Conservation (phyloP, 2,329 filamentous ascomycete species). For the Geoglossum cookeanum region DNA sequence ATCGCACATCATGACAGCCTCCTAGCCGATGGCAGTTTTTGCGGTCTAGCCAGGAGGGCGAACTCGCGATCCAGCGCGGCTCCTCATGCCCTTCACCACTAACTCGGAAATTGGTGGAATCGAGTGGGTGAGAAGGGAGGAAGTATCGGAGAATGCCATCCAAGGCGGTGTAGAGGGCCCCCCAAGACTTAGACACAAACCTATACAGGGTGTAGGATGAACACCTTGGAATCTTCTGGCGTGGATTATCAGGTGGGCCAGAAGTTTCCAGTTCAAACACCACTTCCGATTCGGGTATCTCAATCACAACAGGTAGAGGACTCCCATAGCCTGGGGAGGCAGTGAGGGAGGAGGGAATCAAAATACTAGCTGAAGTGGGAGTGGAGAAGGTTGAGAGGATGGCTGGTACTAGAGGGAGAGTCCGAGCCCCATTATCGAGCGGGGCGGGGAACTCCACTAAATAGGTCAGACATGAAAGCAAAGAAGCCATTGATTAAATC, state of each 20-base stretch:
- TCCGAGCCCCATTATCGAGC: neutral
- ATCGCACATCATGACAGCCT: conserved; percentile 59
- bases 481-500: too few species aligned
- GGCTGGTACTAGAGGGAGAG: neutral
- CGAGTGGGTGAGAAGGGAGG: too few species aligned
- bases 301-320: neutral
- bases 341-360: neutral
- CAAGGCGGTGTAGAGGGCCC: too few species aligned
- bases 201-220: too few species aligned
- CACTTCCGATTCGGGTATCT: neutral
- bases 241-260: neutral
- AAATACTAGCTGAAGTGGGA: neutral
- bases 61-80: conserved; percentile 48
- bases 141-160: too few species aligned
- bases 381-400: neutral
- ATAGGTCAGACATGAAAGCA: neutral
- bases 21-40: conserved; percentile 63
- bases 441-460: neutral
- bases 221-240: neutral
- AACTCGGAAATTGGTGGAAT: too few species aligned
- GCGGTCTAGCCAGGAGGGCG: conserved; percentile 53
- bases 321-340: neutral
- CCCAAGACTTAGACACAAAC: too few species aligned
- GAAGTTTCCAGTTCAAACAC: neutral
- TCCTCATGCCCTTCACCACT: conserved; percentile 26